A percentile compares a stretch with the other conserved stretches of the same genome.
phyloP scores from a whole-genome alignment of 371 early-diverging fungal species.

The Polyrhizophydium stewartii region DNA sequence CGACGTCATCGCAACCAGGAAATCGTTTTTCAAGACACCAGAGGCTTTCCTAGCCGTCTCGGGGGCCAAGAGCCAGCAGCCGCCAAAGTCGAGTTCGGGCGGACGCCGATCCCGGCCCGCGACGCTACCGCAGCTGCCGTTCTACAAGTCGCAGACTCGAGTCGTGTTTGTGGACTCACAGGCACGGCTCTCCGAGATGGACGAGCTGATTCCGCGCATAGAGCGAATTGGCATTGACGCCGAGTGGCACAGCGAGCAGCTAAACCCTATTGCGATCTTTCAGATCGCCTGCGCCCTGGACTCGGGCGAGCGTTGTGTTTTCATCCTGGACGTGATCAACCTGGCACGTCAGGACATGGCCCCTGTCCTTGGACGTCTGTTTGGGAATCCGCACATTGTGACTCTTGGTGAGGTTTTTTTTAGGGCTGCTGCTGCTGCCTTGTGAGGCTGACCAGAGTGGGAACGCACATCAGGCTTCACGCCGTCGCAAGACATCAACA shows the following conservation, averaged over 20 bases:
- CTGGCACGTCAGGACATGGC: not conserved
- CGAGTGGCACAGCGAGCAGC: not conserved
- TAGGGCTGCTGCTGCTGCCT: not conserved
- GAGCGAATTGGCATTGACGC: not conserved
- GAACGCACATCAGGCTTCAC: not conserved
- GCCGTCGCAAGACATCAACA: not conserved
- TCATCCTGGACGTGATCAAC: not conserved
- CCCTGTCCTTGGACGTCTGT: not conserved
- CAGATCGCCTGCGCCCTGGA: not conserved
- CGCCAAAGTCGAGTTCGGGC: not conserved
- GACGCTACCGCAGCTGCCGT: not conserved
- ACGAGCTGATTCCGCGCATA: not conserved
- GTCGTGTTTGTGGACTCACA: not conserved
- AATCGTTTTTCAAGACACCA: no score
- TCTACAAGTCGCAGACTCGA: not conserved
- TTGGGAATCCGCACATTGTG: not conserved
- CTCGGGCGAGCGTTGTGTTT: not conserved
- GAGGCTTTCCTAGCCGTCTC: no score
- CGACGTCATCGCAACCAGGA: no score
- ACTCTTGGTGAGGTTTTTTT: not conserved
- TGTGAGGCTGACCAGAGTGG: no score
- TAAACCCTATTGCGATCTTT: not conserved
- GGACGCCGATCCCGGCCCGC: no score
- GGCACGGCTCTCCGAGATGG: not conserved
- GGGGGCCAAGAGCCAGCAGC: no score